Evolutionary conservation across 2,329 filamentous ascomycete species (phyloP).

Genomic region (Exserohilum turcica): DNA sequence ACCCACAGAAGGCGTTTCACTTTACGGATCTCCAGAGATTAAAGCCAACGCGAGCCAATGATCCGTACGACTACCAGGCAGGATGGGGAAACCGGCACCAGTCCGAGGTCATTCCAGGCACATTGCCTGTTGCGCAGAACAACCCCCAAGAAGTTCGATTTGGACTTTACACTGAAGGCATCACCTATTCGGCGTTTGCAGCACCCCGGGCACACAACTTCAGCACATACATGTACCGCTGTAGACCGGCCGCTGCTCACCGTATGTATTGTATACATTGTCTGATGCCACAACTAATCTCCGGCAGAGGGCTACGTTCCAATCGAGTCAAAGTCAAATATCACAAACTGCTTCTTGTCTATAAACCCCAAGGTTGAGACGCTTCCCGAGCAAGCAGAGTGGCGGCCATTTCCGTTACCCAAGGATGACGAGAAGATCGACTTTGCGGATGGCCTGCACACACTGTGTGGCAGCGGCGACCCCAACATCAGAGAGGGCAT

Average conservation of each 20-base stretch:
- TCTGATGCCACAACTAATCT: slow-evolving; percentile 14
- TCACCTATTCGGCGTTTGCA: slow-evolving; percentile 53
- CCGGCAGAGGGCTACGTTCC: slow-evolving; percentile 34
- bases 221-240: slow-evolving; percentile 54
- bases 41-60: slow-evolving; percentile 46
- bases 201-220: slow-evolving; percentile 51
- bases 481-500: slow-evolving; percentile 58
- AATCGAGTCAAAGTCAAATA: slow-evolving; percentile 40
- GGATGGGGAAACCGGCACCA: slow-evolving; percentile 49
- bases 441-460: slow-evolving; percentile 57
- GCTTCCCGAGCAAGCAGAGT: slow-evolving; percentile 57
- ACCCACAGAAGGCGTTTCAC: slow-evolving; percentile 47
- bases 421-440: slow-evolving; percentile 49
- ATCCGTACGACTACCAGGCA: slow-evolving; percentile 47
- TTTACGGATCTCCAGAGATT: slow-evolving; percentile 47
- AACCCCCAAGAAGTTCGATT: slow-evolving; percentile 52
- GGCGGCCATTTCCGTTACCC: slow-evolving; percentile 51
- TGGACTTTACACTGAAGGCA: slow-evolving; percentile 54
- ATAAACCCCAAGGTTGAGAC: slow-evolving; percentile 55
- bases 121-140: slow-evolving; percentile 51
- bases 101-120: slow-evolving; percentile 52
- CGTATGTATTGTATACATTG: slow-evolving; percentile 22
- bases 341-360: slow-evolving; percentile 54
- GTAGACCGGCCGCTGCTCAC: slow-evolving; percentile 52
- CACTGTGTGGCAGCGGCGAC: slow-evolving; percentile 57